Percentiles rank a stretch among this genome's conserved stretches.
These are phyloP conservation scores for Arthroderma sp. DNA, from an alignment of 2,329 filamentous ascomycete species.

Conservation along the genomic window DNA sequence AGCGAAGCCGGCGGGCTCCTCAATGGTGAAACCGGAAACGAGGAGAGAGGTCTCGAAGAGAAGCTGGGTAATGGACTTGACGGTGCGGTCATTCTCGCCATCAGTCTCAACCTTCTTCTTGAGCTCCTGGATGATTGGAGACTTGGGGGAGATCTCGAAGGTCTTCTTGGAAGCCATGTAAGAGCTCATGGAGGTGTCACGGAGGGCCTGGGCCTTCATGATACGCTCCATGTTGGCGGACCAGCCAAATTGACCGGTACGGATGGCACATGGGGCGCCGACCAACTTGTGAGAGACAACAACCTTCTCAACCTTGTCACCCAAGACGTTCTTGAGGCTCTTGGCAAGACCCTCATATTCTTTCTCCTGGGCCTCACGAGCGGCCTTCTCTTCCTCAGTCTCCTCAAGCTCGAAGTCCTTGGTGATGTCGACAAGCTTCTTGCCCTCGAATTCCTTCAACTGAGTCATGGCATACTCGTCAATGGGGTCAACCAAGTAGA, in stretches of 20 bases:
- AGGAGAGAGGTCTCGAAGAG: slow-evolving; percentile 98
- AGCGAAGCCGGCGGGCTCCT: slow-evolving; percentile 93
- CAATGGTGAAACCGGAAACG: slow-evolving; percentile 98
- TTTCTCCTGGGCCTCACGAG: slow-evolving; percentile 94
- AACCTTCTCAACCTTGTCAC: slow-evolving; percentile 99
- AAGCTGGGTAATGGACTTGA: slow-evolving; percentile 97
- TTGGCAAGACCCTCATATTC: slow-evolving; percentile 91
- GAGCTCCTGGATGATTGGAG: slow-evolving; percentile 93
- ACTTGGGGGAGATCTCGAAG: slow-evolving; percentile 99
- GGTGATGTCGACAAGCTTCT: slow-evolving; percentile 99
- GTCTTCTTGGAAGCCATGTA: slow-evolving; percentile 99
- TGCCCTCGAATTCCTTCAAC: slow-evolving; percentile 99
- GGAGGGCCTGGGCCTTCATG: slow-evolving; percentile 99
- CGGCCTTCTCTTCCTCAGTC: slow-evolving; percentile 97
- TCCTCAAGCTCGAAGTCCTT: slow-evolving; percentile 99
- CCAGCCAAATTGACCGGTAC: slow-evolving; percentile 99
- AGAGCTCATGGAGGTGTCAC: slow-evolving; percentile 97
- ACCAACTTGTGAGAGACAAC: slow-evolving; percentile 97
- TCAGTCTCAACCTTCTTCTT: slow-evolving; percentile 98
- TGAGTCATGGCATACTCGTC: slow-evolving; percentile 99
- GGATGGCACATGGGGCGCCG: slow-evolving; percentile 91
- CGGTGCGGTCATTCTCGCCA: slow-evolving; percentile 95
- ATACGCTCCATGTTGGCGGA: slow-evolving; percentile 99
- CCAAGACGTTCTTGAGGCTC: slow-evolving; percentile 96
- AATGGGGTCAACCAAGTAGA: slow-evolving; percentile 98